Conservation (phyloP, 768 basidiomycete genomes). For the Fibroporia radiculosa region DNA sequence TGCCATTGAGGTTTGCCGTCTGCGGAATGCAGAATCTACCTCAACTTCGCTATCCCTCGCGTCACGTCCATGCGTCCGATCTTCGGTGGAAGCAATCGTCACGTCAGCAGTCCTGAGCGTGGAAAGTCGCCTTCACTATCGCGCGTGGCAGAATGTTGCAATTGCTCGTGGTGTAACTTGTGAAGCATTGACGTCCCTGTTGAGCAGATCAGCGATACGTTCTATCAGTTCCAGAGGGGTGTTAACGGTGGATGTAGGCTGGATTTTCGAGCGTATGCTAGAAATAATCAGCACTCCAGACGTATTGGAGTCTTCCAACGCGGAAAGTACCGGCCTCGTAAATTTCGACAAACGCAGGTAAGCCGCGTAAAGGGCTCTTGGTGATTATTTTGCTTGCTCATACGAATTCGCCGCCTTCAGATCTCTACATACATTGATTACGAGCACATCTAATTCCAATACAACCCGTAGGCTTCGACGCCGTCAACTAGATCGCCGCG, state of each 20-base stretch:
- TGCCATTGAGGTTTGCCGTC: conserved; percentile 67
- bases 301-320: conserved; percentile 45
- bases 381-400: background rate
- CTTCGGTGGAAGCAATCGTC: conserved; percentile 73
- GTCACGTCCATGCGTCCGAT: conserved; percentile 63
- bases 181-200: conserved; percentile 52
- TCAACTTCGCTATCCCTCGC: conserved; percentile 29
- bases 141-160: conserved; percentile 76
- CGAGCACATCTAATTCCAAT: conserved; percentile 38
- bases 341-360: conserved; percentile 83
- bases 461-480: conserved; percentile 37
- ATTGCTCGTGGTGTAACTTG: conserved; percentile 49
- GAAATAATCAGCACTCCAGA: conserved; percentile 75
- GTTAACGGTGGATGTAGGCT: conserved; percentile 70
- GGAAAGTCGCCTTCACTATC: conserved; percentile 69
- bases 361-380: conserved; percentile 11
- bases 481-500: conserved; percentile 53
- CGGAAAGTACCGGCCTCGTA: conserved; percentile 52
- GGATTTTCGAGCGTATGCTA: conserved; percentile 75
- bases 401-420: conserved; percentile 26
- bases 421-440: conserved; percentile 58
- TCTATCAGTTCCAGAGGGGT: conserved; percentile 38
- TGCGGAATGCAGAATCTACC: conserved; percentile 40
- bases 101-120: conserved; percentile 71
- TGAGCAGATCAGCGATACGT: conserved; percentile 43